A percentile compares a stretch with the other conserved stretches of the same genome.
Evolutionary conservation across 2,329 filamentous ascomycete species (phyloP).

Genomic region (Stagonosporopsis vannaccii): DNA sequence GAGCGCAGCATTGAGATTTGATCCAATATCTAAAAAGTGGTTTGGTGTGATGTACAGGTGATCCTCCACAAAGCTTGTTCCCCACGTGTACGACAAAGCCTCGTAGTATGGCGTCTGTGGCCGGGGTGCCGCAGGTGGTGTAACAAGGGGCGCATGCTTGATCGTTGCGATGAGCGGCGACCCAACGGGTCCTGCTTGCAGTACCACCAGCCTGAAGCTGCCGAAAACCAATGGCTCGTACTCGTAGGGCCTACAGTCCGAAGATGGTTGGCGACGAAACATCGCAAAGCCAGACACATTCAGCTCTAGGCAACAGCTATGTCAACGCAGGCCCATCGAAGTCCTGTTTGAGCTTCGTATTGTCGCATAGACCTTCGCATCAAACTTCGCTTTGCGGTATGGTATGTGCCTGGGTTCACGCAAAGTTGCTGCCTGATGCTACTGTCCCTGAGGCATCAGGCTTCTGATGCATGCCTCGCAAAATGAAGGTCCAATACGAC

Average conservation of each 20-base stretch:
- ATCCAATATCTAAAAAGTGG: background rate
- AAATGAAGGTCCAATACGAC: background rate
- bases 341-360: background rate
- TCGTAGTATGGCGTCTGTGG: background rate
- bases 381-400: background rate
- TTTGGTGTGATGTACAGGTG: background rate
- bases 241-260: background rate
- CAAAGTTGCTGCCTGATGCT: constrained; percentile 2
- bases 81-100: background rate
- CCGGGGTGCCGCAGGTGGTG: background rate
- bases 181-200: background rate
- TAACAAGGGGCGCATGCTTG: background rate
- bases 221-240: background rate
- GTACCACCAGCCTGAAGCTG: background rate
- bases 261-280: too few species aligned
- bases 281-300: background rate
- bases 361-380: background rate
- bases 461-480: background rate
- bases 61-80: background rate
- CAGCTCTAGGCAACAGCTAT: constrained; percentile 6
- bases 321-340: too few species aligned
- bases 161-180: background rate
- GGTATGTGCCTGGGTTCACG: background rate
- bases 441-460: background rate
- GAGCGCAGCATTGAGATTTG: background rate